A percentile compares a stretch with the other conserved stretches of the same genome.
These are phyloP conservation scores for Rhododendron williamsianum DNA, from an alignment of 148 eudicot species.

Conservation along the genomic window DNA sequence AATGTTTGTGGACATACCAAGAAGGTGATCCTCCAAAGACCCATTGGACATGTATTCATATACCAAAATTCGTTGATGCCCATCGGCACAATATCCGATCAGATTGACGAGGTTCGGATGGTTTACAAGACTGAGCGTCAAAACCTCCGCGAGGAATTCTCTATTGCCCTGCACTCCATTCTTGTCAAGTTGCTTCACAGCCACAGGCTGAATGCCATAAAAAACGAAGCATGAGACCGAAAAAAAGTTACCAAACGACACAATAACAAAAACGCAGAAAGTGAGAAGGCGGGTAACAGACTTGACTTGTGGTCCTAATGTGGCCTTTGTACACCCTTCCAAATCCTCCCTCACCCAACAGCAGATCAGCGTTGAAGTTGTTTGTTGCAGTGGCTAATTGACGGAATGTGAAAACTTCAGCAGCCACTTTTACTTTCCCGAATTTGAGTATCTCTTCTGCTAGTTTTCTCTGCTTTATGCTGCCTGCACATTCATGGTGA, in stretches of 20 bases:
- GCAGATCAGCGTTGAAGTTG: constrained; percentile 59
- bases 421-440: constrained; percentile 36
- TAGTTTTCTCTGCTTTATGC: constrained; percentile 41
- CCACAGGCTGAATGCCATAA: constrained; percentile 49
- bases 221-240: constrained; percentile 5
- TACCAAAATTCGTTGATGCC: constrained; percentile 81
- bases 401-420: constrained; percentile 73
- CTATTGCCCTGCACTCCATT: constrained; percentile 76
- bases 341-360: constrained; percentile 87
- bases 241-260: background rate
- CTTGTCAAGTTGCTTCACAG: constrained; percentile 82
- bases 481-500: constrained; percentile 13
- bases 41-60: constrained; percentile 81
- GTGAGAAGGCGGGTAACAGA: constrained; percentile 7
- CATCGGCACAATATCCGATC: constrained; percentile 91
- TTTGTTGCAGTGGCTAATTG: constrained; percentile 77
- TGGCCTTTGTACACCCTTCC: constrained; percentile 89
- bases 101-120: constrained; percentile 82
- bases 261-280: background rate
- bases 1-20: constrained; percentile 37
- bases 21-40: constrained; percentile 73
- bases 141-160: constrained; percentile 76
- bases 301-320: constrained; percentile 48
- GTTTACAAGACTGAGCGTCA: constrained; percentile 58
- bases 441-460: constrained; percentile 38